Conservation (phyloP, 441 rosid genomes). For the Erysimum cheiri region DNA sequence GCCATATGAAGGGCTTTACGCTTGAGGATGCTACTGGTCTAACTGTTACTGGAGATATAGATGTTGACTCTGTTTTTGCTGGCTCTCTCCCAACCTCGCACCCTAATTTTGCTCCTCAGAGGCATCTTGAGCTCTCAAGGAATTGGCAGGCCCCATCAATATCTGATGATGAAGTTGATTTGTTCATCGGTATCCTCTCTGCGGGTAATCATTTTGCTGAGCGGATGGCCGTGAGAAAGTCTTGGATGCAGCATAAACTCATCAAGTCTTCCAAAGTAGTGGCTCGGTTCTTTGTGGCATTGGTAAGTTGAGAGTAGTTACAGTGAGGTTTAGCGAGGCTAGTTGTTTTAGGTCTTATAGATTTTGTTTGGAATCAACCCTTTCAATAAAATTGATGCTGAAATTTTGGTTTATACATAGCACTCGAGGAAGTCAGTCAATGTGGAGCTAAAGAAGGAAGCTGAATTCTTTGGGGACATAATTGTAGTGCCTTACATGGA, state of each 20-base stretch:
- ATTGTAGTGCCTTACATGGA: conserved; percentile 78
- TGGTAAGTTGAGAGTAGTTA: conserved; percentile 48
- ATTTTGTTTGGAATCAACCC: neutral
- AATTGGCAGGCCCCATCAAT: conserved; percentile 80
- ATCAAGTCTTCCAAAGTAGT: conserved; percentile 79
- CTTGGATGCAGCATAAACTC: conserved; percentile 92
- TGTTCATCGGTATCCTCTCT: conserved; percentile 86
- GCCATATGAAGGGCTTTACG: conserved; percentile 66
- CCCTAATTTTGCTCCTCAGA: conserved; percentile 82
- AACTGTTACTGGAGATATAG: conserved; percentile 73
- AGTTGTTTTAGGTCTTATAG: neutral
- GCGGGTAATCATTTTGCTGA: conserved; percentile 94
- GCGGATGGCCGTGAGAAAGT: conserved; percentile 95
- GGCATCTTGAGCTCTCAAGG: conserved; percentile 72
- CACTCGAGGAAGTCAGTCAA: conserved; percentile 69
- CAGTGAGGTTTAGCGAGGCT: neutral
- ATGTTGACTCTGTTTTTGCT: conserved; percentile 74
- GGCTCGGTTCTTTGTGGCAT: conserved; percentile 80
- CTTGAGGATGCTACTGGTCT: conserved; percentile 97
- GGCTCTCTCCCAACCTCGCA: conserved; percentile 79
- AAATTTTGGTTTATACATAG: conserved; percentile 27
- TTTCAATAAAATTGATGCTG: neutral
- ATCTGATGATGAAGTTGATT: conserved; percentile 59
- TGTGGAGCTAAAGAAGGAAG: conserved; percentile 67
- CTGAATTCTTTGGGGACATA: conserved; percentile 70